Conservation (phyloP, 805 yeast genomes). For the Saturnispora mendoncae region DNA sequence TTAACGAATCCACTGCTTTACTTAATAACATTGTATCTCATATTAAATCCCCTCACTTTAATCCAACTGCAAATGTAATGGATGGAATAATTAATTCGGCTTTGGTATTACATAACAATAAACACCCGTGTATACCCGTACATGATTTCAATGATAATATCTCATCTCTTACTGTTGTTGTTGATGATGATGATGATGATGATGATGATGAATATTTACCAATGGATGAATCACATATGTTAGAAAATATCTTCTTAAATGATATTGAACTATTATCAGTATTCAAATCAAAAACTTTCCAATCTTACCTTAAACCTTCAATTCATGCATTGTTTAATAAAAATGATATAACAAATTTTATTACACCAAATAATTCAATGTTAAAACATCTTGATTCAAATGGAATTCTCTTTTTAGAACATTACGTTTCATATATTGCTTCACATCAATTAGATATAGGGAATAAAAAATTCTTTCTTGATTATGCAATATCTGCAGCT, state of each 20-base stretch:
- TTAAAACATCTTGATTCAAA: conserved; percentile 32
- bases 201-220: conserved; percentile 18
- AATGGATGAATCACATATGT: conserved; percentile 30
- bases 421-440: conserved; percentile 42
- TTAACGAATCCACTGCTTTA: conserved; percentile 2
- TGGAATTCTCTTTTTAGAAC: conserved; percentile 38
- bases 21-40: conserved; percentile 13
- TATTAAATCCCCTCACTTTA: conserved; percentile 14
- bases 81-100: conserved; percentile 9
- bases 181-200: conserved; percentile 7
- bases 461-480: conserved; percentile 38
- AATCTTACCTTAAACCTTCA: conserved; percentile 22
- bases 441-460: conserved; percentile 29
- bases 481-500: conserved; percentile 47
- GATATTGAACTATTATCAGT: conserved; percentile 22
- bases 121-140: not conserved
- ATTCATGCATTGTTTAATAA: conserved; percentile 21
- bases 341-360: conserved; percentile 13
- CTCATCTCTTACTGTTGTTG: too few relatives aligned
- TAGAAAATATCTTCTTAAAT: conserved; percentile 24
- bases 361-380: conserved; percentile 21
- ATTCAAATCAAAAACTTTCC: conserved; percentile 18
- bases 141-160: too few relatives aligned
- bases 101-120: not conserved
- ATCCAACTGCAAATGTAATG: conserved; percentile 11